Base-by-base conservation (phyloP, 108 stramenopile genomes). In the Skeletonema costatum region DNA sequence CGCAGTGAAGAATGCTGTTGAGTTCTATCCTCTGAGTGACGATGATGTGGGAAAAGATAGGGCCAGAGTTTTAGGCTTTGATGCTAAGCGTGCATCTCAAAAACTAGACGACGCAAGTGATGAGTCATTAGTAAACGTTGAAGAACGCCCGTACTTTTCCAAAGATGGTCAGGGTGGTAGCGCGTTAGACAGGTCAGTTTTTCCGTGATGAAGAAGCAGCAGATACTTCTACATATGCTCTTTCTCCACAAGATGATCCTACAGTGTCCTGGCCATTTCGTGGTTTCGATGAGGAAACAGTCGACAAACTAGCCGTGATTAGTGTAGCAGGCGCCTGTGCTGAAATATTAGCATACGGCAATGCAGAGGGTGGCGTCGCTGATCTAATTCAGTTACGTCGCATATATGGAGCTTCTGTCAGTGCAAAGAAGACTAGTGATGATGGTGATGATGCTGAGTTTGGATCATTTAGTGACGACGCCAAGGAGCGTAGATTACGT, bases 1-100 rank as follows among this genome's bases (percentile, higher is more conserved):
- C 78, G 90, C 90, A 14, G 87, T 95, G n/a, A 91, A 90, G 70
- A 91, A 91, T 82, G 92, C 92, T n/a, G 94, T 95, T 0, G 87
- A 90, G 58, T 95, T 95, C 76, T 95, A 90, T 76, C 94, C 93
- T 1, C 66, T 95, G 58, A 88, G 78, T 65, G 92, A 95, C 70
- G 72, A 63, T 6, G 70, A 81, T 72, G 82, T 59, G 25, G 92
- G 92, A 32, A 48, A n/a, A 46, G 81, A 90, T 31, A 69, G 79
- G 50, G 94, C 92, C 13, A 36, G 78, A 31, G 69, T 67, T 56
- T 48, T 95, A 53, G 94, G 94, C 6, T 95, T 95, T 71, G 89
- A 93, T 75, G 64, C 64, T 2, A 73, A 48, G 42, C 58, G 58
- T 68, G 48, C 39, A 25, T 76, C 62, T 41, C 62, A 29, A 29